Base-by-base conservation (phyloP, 768 basidiomycete genomes). In the Phaeolepiota aurea region DNA sequence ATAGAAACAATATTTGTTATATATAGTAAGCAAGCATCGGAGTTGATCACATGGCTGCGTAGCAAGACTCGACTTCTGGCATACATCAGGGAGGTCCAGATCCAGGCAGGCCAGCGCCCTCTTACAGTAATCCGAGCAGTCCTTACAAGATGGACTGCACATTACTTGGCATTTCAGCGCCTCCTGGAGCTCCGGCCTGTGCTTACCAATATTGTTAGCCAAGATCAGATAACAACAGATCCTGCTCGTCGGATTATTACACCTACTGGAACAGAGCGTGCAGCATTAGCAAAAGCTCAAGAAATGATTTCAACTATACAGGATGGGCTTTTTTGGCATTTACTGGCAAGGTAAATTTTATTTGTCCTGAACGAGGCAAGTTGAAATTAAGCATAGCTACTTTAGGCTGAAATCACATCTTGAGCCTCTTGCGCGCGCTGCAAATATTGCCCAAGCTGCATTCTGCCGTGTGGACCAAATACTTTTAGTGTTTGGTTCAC, bases 21-120 rank as follows among this genome's bases (percentile, higher is more conserved):
- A 5, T 49, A 52, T 20, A 50, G 50, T 0, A 48, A 61, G 14
- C 31, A 46, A 20, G 62, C 60, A 12, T 46, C 51, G 5, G 53
- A 66, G 1, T 51, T 68, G 0, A 69, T 68, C 19, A 57, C 53
- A 19, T 69, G 66, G 64, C 39, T 68, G 3, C 28, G 47, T 2
- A 61, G 59, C 44, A 64, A 66, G 30, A 61, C 56, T 20, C 33
- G 45, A 3, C 42, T 64, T 5, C 57, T 67, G 7, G 58, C 48
- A 1, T 32, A 54, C 0, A 45, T 63, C 11, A 22, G 41, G 3
- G 40, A 61, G 1, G 37, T 53, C 5, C 62, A 63, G 31, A 10
- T 23, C 12, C 12, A 32, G 9, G 20, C 35, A 22, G 28, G 35
- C 19, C 34, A 15, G 1, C 39, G 20, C 19, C 38, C 44, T 2